phyloP scores from a whole-genome alignment of 257 asterid genomes.

The Lithospermum erythrorhizon region DNA sequence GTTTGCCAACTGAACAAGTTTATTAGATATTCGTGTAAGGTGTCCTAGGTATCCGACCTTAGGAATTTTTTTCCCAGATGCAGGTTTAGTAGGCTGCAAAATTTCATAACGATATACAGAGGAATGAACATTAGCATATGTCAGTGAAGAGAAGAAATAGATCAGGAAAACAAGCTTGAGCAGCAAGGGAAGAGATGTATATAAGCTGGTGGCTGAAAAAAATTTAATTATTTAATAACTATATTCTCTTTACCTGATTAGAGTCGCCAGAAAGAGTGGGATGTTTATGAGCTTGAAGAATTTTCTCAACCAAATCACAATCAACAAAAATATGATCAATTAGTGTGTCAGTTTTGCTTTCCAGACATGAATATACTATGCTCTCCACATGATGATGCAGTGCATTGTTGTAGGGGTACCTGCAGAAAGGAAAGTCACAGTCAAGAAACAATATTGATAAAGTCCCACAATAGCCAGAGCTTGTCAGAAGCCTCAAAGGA shows the following conservation, averaged over 20 bases:
- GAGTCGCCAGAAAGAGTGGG: slow-evolving; percentile 47
- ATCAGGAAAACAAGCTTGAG: background rate
- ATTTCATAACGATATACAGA: slow-evolving; percentile 3
- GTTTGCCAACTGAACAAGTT: slow-evolving; percentile 58
- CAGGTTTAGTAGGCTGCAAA: slow-evolving; percentile 73
- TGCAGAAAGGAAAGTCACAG: slow-evolving; percentile 14
- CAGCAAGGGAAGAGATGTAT: too few relatives aligned
- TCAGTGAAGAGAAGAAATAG: background rate
- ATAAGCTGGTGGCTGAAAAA: background rate
- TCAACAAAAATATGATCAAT: slow-evolving; percentile 64
- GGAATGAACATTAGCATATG: background rate
- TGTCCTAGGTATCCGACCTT: slow-evolving; percentile 86
- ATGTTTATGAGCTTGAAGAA: slow-evolving; percentile 60
- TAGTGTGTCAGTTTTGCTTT: slow-evolving; percentile 48
- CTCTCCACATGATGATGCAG: slow-evolving; percentile 96
- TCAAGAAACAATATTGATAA: background rate
- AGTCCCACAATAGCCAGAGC: background rate
- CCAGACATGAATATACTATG: slow-evolving; percentile 77
- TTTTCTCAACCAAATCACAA: slow-evolving; percentile 56
- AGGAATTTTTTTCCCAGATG: slow-evolving; percentile 53
- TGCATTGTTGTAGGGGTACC: slow-evolving; percentile 91
- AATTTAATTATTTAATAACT: background rate
- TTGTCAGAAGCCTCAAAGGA: background rate
- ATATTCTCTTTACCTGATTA: slow-evolving; percentile 32
- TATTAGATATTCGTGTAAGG: slow-evolving; percentile 72